These are phyloP conservation scores for Moniliophthora roreri DNA, from an alignment of 1,284 basidiomycete genomes.

Conservation along the genomic window DNA sequence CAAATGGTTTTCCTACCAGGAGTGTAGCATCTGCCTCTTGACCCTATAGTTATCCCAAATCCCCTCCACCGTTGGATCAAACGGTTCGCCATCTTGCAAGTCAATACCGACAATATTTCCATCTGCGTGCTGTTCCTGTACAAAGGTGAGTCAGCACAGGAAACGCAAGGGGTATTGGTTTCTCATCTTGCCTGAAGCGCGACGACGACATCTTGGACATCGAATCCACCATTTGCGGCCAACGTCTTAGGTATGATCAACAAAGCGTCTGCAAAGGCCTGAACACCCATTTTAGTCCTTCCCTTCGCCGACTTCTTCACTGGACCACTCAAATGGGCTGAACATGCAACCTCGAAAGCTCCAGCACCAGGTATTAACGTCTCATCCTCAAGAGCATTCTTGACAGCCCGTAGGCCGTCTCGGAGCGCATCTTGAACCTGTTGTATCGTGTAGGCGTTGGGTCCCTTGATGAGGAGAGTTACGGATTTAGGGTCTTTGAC, in stretches of 20 bases:
- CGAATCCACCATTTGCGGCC: slow-evolving; percentile 95
- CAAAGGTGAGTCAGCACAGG: slow-evolving; percentile 11
- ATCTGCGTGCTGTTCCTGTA: slow-evolving; percentile 88
- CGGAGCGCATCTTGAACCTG: slow-evolving; percentile 98
- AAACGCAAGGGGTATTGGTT: slow-evolving; percentile 13
- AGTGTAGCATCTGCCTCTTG: slow-evolving; percentile 98
- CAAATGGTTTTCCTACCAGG: slow-evolving; percentile 60
- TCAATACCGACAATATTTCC: slow-evolving; percentile 92
- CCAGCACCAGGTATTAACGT: slow-evolving; percentile 92
- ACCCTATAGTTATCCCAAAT: slow-evolving; percentile 99
- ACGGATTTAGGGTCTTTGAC: slow-evolving; percentile 97
- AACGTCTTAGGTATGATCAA: slow-evolving; percentile 96
- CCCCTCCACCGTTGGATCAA: slow-evolving; percentile 93
- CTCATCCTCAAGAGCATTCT: slow-evolving; percentile 95
- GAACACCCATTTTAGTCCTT: slow-evolving; percentile 95
- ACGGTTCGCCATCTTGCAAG: slow-evolving; percentile 92
- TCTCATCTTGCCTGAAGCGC: slow-evolving; percentile 69
- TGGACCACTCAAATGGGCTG: slow-evolving; percentile 77
- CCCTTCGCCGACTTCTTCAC: slow-evolving; percentile 91
- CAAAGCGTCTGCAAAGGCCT: slow-evolving; percentile 95
- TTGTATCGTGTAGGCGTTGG: slow-evolving; percentile 94
- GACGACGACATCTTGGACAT: slow-evolving; percentile 95
- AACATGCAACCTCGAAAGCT: slow-evolving; percentile 96
- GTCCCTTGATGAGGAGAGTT: slow-evolving; percentile 97
- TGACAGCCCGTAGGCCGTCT: slow-evolving; percentile 94